phyloP scores from a whole-genome alignment of 2,329 filamentous ascomycete genomes.

The Teratosphaeria nubilosa region DNA sequence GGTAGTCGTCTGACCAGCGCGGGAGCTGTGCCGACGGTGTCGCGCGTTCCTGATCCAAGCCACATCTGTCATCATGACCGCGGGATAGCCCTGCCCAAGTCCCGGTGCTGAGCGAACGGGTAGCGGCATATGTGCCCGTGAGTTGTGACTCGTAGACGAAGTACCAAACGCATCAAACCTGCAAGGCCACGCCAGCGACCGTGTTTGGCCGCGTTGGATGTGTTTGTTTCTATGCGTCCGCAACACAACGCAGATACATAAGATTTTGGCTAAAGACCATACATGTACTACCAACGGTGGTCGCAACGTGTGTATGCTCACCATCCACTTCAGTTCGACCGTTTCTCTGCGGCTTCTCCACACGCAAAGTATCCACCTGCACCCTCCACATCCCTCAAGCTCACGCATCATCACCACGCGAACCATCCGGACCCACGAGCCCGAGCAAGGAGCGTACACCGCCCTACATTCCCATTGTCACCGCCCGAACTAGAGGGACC shows the following conservation, averaged over 20 bases:
- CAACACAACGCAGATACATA: not conserved
- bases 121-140: not conserved
- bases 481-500: not conserved
- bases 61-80: not conserved
- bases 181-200: not conserved
- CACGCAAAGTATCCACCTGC: not conserved
- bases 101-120: not conserved
- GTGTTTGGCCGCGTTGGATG: not conserved
- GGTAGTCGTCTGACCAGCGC: not conserved
- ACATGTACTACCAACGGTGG: not conserved
- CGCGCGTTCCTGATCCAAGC: not conserved
- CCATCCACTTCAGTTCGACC: not conserved
- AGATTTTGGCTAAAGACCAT: not conserved
- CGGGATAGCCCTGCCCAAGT: not conserved
- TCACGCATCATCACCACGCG: not conserved
- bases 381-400: not conserved
- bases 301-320: not conserved
- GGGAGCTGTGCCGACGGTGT: not conserved
- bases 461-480: not conserved
- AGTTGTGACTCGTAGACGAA: not conserved
- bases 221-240: not conserved
- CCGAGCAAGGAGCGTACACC: not conserved
- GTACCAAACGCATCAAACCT: not conserved
- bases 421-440: not conserved
- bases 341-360: not conserved